Conservation (phyloP, 2,329 filamentous ascomycete genomes). For the Didymella arachidicola region DNA sequence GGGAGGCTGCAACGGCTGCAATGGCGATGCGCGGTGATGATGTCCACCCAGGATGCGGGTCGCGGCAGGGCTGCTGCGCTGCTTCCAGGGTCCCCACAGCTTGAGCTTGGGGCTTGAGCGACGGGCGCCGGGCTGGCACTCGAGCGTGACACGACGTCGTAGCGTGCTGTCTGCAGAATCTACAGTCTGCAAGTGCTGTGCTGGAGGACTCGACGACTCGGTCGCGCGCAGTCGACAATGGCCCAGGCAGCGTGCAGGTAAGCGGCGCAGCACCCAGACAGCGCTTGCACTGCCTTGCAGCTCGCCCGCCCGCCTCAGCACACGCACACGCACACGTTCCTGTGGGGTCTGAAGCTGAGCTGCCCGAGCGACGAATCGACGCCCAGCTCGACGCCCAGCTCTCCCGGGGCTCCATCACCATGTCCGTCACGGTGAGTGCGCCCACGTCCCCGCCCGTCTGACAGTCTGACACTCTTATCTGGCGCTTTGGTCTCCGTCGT, state of each 20-base stretch:
- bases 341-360: slow-evolving; percentile 21
- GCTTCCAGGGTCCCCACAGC: slow-evolving; percentile 6
- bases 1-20: neutral
- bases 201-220: neutral
- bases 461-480: too few species aligned
- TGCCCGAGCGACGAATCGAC: slow-evolving; percentile 4
- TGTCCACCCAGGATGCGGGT: neutral
- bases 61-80: slow-evolving; percentile 1
- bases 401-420: slow-evolving; percentile 33
- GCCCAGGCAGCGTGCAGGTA: slow-evolving; percentile 10
- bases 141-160: neutral
- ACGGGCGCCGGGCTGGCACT: neutral
- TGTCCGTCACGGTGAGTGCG: slow-evolving; percentile 58
- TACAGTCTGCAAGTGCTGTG: neutral
- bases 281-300: neutral
- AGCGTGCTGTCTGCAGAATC: neutral
- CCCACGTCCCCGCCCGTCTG: neutral
- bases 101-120: neutral
- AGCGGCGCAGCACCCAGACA: slow-evolving; percentile 10
- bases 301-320: neutral
- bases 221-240: slow-evolving; percentile 15
- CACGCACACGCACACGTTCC: slow-evolving; percentile 7
- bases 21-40: slow-evolving; percentile 5
- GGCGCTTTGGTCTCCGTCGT: neutral
- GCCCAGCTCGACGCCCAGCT: slow-evolving; percentile 12